These are phyloP conservation scores for Laburnicola sp. DNA, from an alignment of 2,329 filamentous ascomycete genomes.

Conservation along the genomic window DNA sequence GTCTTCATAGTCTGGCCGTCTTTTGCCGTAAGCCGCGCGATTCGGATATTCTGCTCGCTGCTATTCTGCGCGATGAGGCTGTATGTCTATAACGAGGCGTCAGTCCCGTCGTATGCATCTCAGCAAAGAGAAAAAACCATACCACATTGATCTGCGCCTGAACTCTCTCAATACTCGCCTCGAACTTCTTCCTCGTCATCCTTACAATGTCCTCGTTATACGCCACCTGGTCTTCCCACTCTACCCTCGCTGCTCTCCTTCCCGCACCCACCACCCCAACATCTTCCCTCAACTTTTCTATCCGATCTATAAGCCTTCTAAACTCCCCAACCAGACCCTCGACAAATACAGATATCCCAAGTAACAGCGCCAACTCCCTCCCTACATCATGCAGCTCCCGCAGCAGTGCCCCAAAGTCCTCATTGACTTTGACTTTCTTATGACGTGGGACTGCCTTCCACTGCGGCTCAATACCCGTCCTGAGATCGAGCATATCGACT, in stretches of 20 bases:
- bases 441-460: background rate
- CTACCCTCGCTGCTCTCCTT: background rate
- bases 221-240: background rate
- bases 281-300: background rate
- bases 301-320: background rate
- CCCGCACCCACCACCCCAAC: background rate
- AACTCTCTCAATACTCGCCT: slow-evolving; percentile 1
- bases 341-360: background rate
- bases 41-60: slow-evolving; percentile 8
- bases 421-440: background rate
- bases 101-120: background rate
- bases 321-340: background rate
- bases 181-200: background rate
- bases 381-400: background rate
- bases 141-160: slow-evolving; percentile 10
- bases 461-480: background rate
- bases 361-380: background rate
- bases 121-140: background rate
- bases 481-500: background rate
- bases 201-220: background rate
- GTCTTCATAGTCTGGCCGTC: slow-evolving; percentile 12
- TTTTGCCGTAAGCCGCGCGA: slow-evolving; percentile 2
- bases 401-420: background rate
- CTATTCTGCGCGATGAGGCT: slow-evolving; percentile 5
- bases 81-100: background rate